Percentiles rank a stretch among this genome's conserved stretches.
phyloP scores from a whole-genome alignment of 768 basidiomycete species.

The Exsudoporus frostii region DNA sequence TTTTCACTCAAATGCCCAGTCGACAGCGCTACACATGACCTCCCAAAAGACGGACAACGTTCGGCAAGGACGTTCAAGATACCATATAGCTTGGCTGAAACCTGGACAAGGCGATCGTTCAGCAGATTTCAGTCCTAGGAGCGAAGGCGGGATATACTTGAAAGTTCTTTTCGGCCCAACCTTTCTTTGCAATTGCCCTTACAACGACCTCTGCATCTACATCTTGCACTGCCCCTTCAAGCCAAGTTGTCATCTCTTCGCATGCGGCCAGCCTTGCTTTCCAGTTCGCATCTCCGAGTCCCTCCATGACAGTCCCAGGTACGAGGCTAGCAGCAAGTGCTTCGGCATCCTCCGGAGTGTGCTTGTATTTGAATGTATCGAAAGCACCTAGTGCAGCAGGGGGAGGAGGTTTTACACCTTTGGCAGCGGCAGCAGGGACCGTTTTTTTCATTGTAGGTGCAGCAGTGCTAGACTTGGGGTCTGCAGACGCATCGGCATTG shows the following conservation, averaged over 20 bases:
- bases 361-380: slow-evolving; percentile 89
- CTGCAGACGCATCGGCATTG: slow-evolving; percentile 23
- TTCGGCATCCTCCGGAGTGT: slow-evolving; percentile 91
- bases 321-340: slow-evolving; percentile 68
- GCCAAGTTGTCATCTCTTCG: slow-evolving; percentile 83
- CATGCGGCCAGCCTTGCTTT: slow-evolving; percentile 84
- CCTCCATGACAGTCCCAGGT: slow-evolving; percentile 64
- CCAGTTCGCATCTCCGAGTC: slow-evolving; percentile 89
- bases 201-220: slow-evolving; percentile 88
- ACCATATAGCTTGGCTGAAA: slow-evolving; percentile 85
- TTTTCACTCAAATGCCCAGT: slow-evolving; percentile 88
- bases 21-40: slow-evolving; percentile 78
- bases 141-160: slow-evolving; percentile 52
- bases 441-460: slow-evolving; percentile 44
- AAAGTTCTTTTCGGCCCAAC: slow-evolving; percentile 99
- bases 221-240: slow-evolving; percentile 59
- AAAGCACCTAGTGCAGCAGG: slow-evolving; percentile 51
- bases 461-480: slow-evolving; percentile 22
- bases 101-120: slow-evolving; percentile 44
- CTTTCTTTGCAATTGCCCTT: slow-evolving; percentile 84
- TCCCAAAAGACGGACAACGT: slow-evolving; percentile 77
- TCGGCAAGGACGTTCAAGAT: slow-evolving; percentile 73
- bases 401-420: slow-evolving; percentile 47
- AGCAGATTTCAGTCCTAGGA: not conserved
- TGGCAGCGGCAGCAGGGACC: slow-evolving; percentile 36